These are phyloP conservation scores for Starmerella bombi DNA, from an alignment of 805 yeast genomes.

Conservation along the genomic window DNA sequence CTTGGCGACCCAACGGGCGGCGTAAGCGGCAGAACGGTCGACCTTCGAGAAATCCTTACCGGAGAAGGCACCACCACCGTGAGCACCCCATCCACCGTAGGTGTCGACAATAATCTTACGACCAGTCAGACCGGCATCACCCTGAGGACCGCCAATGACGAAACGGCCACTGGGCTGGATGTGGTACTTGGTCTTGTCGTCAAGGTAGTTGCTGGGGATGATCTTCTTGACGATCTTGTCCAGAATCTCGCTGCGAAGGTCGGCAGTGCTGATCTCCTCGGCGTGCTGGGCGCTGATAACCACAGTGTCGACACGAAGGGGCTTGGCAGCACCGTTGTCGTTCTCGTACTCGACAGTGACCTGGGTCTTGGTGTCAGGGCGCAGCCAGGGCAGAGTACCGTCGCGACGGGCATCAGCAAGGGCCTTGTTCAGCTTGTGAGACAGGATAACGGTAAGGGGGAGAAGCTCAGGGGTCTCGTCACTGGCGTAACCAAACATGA, in stretches of 20 bases:
- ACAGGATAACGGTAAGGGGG: constrained; percentile 85
- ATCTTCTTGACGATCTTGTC: constrained; percentile 81
- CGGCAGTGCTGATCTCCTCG: constrained; percentile 87
- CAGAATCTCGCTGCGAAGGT: constrained; percentile 64
- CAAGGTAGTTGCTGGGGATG: constrained; percentile 78
- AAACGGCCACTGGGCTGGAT: constrained; percentile 99
- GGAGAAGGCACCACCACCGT: constrained; percentile 99
- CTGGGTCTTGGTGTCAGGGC: constrained; percentile 99
- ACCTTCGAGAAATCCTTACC: constrained; percentile 99
- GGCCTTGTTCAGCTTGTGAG: constrained; percentile 93
- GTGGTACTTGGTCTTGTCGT: constrained; percentile 92
- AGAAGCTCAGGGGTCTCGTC: constrained; percentile 97
- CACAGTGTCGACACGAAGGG: constrained; percentile 92
- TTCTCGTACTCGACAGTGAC: constrained; percentile 93
- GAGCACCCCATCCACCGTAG: constrained; percentile 99
- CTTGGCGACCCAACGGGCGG: constrained; percentile 99
- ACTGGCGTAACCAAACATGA: constrained; percentile 99
- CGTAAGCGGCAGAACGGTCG: constrained; percentile 99
- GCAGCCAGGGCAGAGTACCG: constrained; percentile 88
- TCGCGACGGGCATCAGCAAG: constrained; percentile 95
- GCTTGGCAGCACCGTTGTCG: constrained; percentile 90
- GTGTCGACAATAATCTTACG: constrained; percentile 99
- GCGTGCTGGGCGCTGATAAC: constrained; percentile 98
- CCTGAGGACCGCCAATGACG: constrained; percentile 99
- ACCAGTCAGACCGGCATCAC: constrained; percentile 99